Base-by-base conservation (phyloP, 129 eudicot species). In the Heracleum sosnowskyi region DNA sequence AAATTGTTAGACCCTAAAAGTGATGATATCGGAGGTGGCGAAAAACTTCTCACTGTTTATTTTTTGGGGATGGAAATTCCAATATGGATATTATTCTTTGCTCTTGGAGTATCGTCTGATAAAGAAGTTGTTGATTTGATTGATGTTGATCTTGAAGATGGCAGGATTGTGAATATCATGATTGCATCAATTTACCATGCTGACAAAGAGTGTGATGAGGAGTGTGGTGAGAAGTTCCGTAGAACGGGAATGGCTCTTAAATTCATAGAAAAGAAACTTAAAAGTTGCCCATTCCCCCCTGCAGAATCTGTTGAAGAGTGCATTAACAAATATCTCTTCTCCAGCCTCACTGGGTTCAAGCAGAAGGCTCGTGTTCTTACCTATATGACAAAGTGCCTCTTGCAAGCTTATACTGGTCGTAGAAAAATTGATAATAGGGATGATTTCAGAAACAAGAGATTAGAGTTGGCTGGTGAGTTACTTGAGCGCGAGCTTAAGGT, bases 391-490 rank as follows among this genome's bases (percentile, higher is more conserved):
- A 95, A 91, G 75, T 88, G 93, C 63, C 92, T 95, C 29, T 83
- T 91, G 84, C 86, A 87, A 74, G 92, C 87, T 60, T 95, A 84
- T 75, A 87, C 87, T 49, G 96, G 97, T 47, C 84, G 81, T 46
- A 88, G 98, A 68, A 91, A 87, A 84, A 84, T 85, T 49, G 98
- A 95, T 44, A 93, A 90, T 74, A 84, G 93, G 77, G 98, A 91
- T 83, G 93, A 91, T 86, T 89, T 94, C 15, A 87, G 96, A 78
- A 91, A 90, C 86, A 94, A 94, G 84, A 87, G 98, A 81, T 72
- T 94, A 76, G 98, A 94, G 41, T 77, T 91, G 85, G 98, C 96
- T 35, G 87, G 91, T n/a, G 98, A 94, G 84, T 84, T 94, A 75
- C 85, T 94, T 37, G 96, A 94, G 79, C 80, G 98, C 39, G 98